A percentile compares a stretch with the other conserved stretches of the same genome.
These are phyloP conservation scores for Lentinus tigrinus DNA, from an alignment of 768 basidiomycete genomes.

Conservation along the genomic window DNA sequence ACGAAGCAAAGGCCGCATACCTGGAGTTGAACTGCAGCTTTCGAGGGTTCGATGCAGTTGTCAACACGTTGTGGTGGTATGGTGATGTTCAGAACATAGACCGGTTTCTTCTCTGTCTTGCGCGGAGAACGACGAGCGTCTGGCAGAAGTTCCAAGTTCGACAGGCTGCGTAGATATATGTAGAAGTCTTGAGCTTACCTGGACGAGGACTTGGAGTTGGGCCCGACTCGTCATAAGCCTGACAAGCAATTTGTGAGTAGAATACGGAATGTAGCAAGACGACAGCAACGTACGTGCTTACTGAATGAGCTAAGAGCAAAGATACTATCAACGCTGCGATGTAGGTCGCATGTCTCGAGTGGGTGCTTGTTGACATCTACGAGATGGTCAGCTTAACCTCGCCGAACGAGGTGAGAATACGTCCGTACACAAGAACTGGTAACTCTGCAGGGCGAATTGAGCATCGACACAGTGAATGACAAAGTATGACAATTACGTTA, in stretches of 20 bases:
- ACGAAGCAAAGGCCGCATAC: slow-evolving; percentile 38
- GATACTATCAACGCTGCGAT: slow-evolving; percentile 60
- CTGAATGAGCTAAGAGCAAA: slow-evolving; percentile 72
- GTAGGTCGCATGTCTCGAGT: slow-evolving; percentile 62
- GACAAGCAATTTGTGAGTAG: neutral
- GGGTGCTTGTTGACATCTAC: slow-evolving; percentile 81
- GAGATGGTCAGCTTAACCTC: neutral
- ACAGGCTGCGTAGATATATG: slow-evolving; percentile 16
- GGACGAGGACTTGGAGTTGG: slow-evolving; percentile 45
- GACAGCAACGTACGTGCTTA: slow-evolving; percentile 55
- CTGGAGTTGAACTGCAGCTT: slow-evolving; percentile 63
- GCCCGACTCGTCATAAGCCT: slow-evolving; percentile 72
- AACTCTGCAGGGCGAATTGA: slow-evolving; percentile 45
- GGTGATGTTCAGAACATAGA: slow-evolving; percentile 79
- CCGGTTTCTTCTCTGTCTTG: slow-evolving; percentile 74
- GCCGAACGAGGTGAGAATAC: neutral
- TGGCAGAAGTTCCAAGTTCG: slow-evolving; percentile 32
- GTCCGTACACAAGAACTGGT: slow-evolving; percentile 82
- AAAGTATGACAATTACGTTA: slow-evolving; percentile 20
- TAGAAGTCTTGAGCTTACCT: slow-evolving; percentile 32
- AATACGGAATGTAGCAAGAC: neutral
- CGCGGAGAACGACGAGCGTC: slow-evolving; percentile 71
- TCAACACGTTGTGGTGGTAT: slow-evolving; percentile 70
- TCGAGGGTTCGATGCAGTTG: slow-evolving; percentile 78
- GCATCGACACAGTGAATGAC: neutral